These are phyloP conservation scores for Parietaria judaica DNA, from an alignment of 306 rosid species.

Conservation along the genomic window DNA sequence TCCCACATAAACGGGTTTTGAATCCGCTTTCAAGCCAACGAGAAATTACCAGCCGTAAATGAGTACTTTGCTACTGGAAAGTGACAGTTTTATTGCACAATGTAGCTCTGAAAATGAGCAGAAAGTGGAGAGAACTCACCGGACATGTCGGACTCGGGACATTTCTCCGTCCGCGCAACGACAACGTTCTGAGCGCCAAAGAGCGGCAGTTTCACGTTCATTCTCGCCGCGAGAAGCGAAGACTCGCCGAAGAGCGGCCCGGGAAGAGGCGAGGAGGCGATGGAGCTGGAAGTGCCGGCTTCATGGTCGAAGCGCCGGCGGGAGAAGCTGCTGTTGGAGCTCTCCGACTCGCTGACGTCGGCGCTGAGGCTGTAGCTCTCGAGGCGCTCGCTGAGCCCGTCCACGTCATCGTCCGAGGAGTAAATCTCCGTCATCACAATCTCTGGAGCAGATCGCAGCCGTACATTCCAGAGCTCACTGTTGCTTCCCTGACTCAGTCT, in stretches of 20 bases:
- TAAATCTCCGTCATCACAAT: constrained; percentile 22
- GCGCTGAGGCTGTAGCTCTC: constrained; percentile 34
- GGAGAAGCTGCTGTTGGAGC: constrained; percentile 23
- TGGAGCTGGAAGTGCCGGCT: constrained; percentile 17
- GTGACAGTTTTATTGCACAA: too few species aligned
- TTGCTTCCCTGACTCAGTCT: neutral
- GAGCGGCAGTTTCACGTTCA: constrained; percentile 6
- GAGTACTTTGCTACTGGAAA: too few species aligned
- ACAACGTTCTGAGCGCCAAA: constrained; percentile 15
- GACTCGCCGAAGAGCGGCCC: constrained; percentile 3
- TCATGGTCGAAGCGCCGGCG: constrained; percentile 13
- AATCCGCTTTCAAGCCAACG: too few species aligned
- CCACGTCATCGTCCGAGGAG: constrained; percentile 31
- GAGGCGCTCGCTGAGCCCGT: constrained; percentile 23
- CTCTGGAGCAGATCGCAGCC: neutral
- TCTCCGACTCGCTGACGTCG: constrained; percentile 36
- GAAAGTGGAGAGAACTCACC: constrained; percentile 16
- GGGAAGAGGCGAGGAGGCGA: constrained; percentile 17
- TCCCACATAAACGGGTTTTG: too few species aligned
- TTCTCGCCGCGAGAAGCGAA: neutral
- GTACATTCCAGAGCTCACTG: neutral
- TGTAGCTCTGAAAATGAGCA: too few species aligned
- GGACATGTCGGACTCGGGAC: constrained; percentile 15
- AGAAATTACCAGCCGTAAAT: too few species aligned
- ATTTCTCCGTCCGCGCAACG: constrained; percentile 9